Conservation (phyloP, 768 basidiomycete genomes). For the Pleurotus cornucopiae region DNA sequence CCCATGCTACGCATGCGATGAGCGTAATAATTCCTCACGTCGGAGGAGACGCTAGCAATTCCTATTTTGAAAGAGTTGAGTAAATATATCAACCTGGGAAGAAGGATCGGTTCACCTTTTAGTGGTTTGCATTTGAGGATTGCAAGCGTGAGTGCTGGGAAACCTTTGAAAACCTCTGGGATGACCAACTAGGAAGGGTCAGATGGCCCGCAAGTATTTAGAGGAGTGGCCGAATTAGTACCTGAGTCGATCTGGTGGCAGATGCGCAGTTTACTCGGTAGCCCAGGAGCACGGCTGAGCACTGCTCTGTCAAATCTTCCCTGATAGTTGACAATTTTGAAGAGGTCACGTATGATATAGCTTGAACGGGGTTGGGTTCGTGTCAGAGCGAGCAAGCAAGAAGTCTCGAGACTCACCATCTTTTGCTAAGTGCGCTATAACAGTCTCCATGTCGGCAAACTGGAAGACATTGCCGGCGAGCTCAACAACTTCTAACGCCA, state of each 20-base stretch:
- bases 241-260: slow-evolving; percentile 74
- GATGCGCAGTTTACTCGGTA: slow-evolving; percentile 89
- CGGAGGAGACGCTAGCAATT: slow-evolving; percentile 89
- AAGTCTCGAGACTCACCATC: slow-evolving; percentile 50
- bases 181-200: slow-evolving; percentile 69
- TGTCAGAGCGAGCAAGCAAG: not conserved
- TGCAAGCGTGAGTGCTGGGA: slow-evolving; percentile 78
- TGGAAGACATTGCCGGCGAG: slow-evolving; percentile 91
- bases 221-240: slow-evolving; percentile 20
- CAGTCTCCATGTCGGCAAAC: slow-evolving; percentile 86
- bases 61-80: slow-evolving; percentile 2
- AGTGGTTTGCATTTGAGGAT: slow-evolving; percentile 87
- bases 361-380: slow-evolving; percentile 35
- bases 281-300: slow-evolving; percentile 74
- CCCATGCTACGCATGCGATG: slow-evolving; percentile 71
- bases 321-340: slow-evolving; percentile 72
- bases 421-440: slow-evolving; percentile 68
- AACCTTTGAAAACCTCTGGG: slow-evolving; percentile 86
- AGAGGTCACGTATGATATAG: slow-evolving; percentile 57
- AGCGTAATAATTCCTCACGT: slow-evolving; percentile 84
- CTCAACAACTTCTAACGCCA: slow-evolving; percentile 76
- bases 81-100: not conserved
- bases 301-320: slow-evolving; percentile 80
- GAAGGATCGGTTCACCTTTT: slow-evolving; percentile 59
- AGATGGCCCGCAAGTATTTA: not conserved